Conservation (phyloP, 495 filamentous ascomycete genomes). For the Hypoxylon intermedium region DNA sequence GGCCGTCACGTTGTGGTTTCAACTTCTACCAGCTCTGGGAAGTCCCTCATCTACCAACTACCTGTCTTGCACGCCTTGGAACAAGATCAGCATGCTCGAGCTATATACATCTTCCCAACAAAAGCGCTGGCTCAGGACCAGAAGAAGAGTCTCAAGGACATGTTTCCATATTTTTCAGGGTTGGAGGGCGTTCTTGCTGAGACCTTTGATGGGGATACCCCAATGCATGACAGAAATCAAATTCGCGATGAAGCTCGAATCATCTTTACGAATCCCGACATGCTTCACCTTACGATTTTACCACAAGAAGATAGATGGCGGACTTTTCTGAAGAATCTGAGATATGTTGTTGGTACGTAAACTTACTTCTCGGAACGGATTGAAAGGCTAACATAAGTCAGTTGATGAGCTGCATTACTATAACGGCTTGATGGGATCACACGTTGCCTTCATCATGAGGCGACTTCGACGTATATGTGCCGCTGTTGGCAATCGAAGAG, state of each 20-base stretch:
- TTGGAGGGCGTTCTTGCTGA: constrained; percentile 82
- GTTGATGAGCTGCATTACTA: constrained; percentile 94
- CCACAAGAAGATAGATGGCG: constrained; percentile 92
- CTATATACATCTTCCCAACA: constrained; percentile 98
- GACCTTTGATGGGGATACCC: constrained; percentile 95
- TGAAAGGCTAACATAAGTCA: constrained; percentile 5
- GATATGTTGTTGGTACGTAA: constrained; percentile 78
- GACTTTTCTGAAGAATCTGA: constrained; percentile 84
- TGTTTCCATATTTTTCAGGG: constrained; percentile 78
- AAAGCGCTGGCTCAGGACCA: constrained; percentile 98
- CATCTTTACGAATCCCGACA: constrained; percentile 98
- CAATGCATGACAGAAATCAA: constrained; percentile 74
- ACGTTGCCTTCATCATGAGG: constrained; percentile 95
- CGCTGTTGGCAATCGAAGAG: constrained; percentile 84
- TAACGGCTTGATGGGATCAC: constrained; percentile 91
- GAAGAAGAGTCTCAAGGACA: constrained; percentile 81
- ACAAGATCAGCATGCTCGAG: constrained; percentile 73
- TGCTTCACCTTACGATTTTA: constrained; percentile 94
- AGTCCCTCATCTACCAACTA: constrained; percentile 95
- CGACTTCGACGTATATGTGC: constrained; percentile 87
- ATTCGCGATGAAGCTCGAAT: constrained; percentile 90
- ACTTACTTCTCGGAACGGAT: not conserved
- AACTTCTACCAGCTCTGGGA: constrained; percentile 95
- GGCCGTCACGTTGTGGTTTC: constrained; percentile 90
- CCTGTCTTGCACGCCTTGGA: constrained; percentile 91